Evolutionary conservation across 2,329 filamentous ascomycete genomes (phyloP), one percentile per base, ranked within the genome.

Genomic region (Aspergillus carbonarius): DNA sequence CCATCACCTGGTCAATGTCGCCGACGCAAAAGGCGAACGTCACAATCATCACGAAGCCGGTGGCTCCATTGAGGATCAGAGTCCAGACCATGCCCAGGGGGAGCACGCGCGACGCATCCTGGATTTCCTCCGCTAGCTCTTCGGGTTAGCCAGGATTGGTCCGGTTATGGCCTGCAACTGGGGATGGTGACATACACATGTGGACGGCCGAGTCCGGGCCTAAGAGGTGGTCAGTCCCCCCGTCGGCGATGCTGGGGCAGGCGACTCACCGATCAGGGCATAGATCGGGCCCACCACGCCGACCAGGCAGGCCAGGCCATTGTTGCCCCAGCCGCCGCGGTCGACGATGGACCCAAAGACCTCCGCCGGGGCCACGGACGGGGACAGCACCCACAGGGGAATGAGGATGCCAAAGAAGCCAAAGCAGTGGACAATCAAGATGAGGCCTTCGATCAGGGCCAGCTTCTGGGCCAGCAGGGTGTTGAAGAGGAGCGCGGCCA

Each of bases 401-500:
- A 75, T 72, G 15, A 82, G 63, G 4, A 79, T 71, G 1, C 71
- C 74, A 37, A 81, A 70, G 55, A 81, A 82, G 4, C 78, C 79
- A 15, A 74, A 60, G 5, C 79, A 66, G 40, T 85, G 82, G 7
- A 85, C 63, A 37, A 80, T 74, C 23, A 86, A 70, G 49, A 83
- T 76, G 5, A 81, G 50, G 0, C 77, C 78, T 66, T 85, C 83
- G 42, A 86, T 74, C 49, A 79, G 76, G 23, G 84, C 79, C 17
- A 85, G 72, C 2, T 73, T 59, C 39, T 65, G 70, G 13, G 70
- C 79, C 15, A 82, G 70, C 6, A 80, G 74, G 0, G 80, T 82
- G 66, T 85, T 84, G 73, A 85, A 75, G 30, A 82, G 67, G 12
- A 83, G 75, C 9, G 77, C 78, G 18, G 82, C 73, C 3, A 76